A percentile compares a stretch with the other conserved stretches of the same genome.
phyloP scores from a whole-genome alignment of 345 rosid species.

The Pugionium cornutum region DNA sequence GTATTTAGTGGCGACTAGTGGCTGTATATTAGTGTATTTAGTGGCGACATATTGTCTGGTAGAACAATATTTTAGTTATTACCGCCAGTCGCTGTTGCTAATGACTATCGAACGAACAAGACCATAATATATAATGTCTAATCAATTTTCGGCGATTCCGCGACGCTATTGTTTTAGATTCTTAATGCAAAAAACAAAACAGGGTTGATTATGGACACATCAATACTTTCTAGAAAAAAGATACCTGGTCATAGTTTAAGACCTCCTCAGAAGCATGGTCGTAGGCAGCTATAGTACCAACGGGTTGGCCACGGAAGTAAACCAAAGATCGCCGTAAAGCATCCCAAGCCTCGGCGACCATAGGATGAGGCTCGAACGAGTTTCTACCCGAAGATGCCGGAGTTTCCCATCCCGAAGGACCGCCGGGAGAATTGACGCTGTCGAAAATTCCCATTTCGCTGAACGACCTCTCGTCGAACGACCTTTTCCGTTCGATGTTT shows the following conservation, averaged over 20 bases:
- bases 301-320: constrained; percentile 67
- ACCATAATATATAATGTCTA: no score
- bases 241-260: constrained; percentile 86
- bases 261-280: constrained; percentile 94
- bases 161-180: no score
- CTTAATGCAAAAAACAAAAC: no score
- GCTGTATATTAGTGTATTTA: no score
- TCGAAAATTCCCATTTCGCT: constrained; percentile 72
- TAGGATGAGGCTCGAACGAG: constrained; percentile 76
- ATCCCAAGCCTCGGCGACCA: constrained; percentile 94
- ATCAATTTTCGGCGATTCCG: no score
- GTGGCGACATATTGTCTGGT: no score
- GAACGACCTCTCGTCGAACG: constrained; percentile 88
- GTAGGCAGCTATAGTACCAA: constrained; percentile 79
- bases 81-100: no score
- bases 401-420: constrained; percentile 65
- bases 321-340: constrained; percentile 68
- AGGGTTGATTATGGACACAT: no score
- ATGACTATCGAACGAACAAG: no score
- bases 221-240: no score
- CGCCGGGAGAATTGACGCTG: constrained; percentile 56
- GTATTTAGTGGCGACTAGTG: no score
- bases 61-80: no score
- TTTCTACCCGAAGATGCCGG: constrained; percentile 69
- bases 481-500: constrained; percentile 86